These are phyloP conservation scores for Gaeumannomyces sp. DNA, from an alignment of 2,329 filamentous ascomycete species.

Conservation along the genomic window DNA sequence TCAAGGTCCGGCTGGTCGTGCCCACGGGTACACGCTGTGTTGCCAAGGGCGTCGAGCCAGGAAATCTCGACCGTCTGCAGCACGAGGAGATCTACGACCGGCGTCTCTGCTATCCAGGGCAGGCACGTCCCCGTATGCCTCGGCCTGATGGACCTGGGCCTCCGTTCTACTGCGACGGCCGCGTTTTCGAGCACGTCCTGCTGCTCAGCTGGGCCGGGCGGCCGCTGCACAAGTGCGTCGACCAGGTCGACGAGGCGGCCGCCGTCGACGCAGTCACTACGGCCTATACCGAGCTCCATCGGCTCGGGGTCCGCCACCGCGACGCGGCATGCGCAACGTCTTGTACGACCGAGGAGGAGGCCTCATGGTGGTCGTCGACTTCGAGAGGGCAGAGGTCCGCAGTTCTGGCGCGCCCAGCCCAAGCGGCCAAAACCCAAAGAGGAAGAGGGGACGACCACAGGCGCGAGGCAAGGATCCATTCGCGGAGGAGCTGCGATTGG, in stretches of 20 bases:
- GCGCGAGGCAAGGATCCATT: too few relatives aligned
- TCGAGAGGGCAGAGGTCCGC: slow-evolving; percentile 22
- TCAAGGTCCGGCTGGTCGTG: slow-evolving; percentile 30
- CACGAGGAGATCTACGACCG: slow-evolving; percentile 12
- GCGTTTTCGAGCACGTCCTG: slow-evolving; percentile 13
- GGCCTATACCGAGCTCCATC: slow-evolving; percentile 8
- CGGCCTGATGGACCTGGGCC: slow-evolving; percentile 12
- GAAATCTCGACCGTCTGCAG: slow-evolving; percentile 13
- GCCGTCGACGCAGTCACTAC: not conserved
- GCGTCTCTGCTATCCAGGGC: slow-evolving; percentile 11
- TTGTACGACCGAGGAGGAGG: slow-evolving; percentile 20
- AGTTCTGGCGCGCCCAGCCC: not conserved
- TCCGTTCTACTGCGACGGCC: slow-evolving; percentile 12
- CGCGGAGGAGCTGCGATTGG: too few relatives aligned
- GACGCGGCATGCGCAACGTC: slow-evolving; percentile 26
- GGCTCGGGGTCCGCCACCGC: slow-evolving; percentile 12
- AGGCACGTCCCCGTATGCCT: slow-evolving; percentile 14
- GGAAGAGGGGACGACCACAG: too few relatives aligned
- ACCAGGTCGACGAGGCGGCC: slow-evolving; percentile 10
- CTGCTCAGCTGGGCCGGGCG: slow-evolving; percentile 23
- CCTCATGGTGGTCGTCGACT: slow-evolving; percentile 28
- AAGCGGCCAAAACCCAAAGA: not conserved
- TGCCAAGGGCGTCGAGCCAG: slow-evolving; percentile 29
- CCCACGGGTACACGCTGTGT: slow-evolving; percentile 32
- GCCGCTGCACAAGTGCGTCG: slow-evolving; percentile 18